Conservation (phyloP, 805 yeast genomes). For the Candida tammaniensis region DNA sequence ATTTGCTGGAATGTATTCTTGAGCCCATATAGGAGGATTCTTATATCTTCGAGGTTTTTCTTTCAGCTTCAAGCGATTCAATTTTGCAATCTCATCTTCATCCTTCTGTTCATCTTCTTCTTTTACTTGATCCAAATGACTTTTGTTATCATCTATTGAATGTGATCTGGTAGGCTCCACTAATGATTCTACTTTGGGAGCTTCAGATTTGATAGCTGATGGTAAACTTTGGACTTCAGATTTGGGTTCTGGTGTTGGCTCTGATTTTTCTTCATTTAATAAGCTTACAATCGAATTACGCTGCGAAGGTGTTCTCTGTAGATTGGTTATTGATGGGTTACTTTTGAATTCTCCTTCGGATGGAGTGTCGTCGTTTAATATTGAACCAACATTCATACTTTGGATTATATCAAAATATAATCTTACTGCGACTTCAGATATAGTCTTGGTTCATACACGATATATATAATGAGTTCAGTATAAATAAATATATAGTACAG, state of each 20-base stretch:
- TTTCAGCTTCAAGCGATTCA: constrained; percentile 19
- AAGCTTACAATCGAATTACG: constrained; percentile 9
- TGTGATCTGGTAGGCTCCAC: too few species aligned
- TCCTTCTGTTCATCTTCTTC: constrained; percentile 1
- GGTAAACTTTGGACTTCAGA: not conserved
- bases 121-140: not conserved
- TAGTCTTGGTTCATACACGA: not conserved
- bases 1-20: constrained; percentile 54
- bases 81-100: constrained; percentile 26
- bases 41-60: constrained; percentile 60
- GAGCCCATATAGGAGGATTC: constrained; percentile 82
- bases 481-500: too few species aligned
- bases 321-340: constrained; percentile 2
- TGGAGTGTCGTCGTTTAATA: constrained; percentile 30
- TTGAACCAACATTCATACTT: constrained; percentile 38
- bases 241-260: constrained; percentile 1
- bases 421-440: not conserved
- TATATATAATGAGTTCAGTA: too few species aligned
- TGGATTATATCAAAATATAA: not conserved
- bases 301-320: constrained; percentile 6
- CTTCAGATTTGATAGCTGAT: not conserved
- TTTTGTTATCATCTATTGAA: too few species aligned
- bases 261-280: constrained; percentile 9
- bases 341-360: constrained; percentile 3
- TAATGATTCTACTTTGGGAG: constrained; percentile 1